Conservation (phyloP, 2,329 filamentous ascomycete genomes). For the Aspergillus pseudoglaucus region DNA sequence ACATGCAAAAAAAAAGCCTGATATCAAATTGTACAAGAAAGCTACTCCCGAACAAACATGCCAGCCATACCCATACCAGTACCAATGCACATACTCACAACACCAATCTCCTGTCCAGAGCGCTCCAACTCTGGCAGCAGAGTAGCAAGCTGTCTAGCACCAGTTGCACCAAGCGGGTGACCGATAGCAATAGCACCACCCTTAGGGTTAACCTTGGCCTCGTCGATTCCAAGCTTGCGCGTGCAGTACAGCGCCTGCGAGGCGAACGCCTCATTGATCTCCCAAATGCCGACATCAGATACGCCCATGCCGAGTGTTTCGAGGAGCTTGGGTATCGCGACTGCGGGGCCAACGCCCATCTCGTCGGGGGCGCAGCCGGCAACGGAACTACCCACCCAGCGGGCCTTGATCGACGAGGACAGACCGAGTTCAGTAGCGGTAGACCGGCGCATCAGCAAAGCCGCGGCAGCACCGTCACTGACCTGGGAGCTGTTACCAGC, state of each 20-base stretch:
- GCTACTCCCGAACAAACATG: conserved; percentile 59
- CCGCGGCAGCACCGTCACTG: conserved; percentile 84
- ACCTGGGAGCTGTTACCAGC: conserved; percentile 95
- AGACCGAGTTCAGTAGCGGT: conserved; percentile 83
- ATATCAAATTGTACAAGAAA: conserved; percentile 33
- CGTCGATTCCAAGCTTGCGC: conserved; percentile 57
- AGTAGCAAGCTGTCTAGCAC: conserved; percentile 86
- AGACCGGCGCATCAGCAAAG: conserved; percentile 90
- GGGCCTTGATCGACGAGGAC: conserved; percentile 92
- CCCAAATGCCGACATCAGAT: conserved; percentile 79
- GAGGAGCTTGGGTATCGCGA: conserved; percentile 73
- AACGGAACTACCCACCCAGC: conserved; percentile 84
- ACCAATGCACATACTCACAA: conserved; percentile 85
- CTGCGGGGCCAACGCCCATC: conserved; percentile 72
- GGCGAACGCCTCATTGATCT: conserved; percentile 96
- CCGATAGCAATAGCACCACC: conserved; percentile 90
- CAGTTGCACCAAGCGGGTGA: conserved; percentile 84
- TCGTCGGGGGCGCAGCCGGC: conserved; percentile 86
- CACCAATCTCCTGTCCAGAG: conserved; percentile 79
- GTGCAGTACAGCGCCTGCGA: conserved; percentile 96
- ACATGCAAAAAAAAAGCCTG: not conserved
- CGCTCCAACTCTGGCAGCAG: conserved; percentile 77
- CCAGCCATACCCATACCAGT: conserved; percentile 63
- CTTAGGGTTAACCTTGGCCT: conserved; percentile 79
- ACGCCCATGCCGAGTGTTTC: conserved; percentile 68